Evolutionary conservation across 345 rosid species (phyloP).

Genomic region (Hypericum perforatum): DNA sequence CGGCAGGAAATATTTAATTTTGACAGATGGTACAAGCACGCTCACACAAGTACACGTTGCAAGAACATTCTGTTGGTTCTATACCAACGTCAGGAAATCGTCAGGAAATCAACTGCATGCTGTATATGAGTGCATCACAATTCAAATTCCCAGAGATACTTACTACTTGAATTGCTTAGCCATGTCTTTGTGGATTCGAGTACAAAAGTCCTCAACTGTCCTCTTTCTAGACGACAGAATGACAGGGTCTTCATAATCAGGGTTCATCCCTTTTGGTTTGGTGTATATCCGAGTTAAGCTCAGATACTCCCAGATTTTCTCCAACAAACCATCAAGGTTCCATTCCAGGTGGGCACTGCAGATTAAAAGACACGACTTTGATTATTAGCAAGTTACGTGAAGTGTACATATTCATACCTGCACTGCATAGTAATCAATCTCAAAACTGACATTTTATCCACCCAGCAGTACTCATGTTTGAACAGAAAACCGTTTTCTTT

Average conservation of each 20-base stretch:
- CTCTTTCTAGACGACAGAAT: conserved; percentile 78
- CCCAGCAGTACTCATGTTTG: no score
- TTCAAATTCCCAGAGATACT: conserved; percentile 21
- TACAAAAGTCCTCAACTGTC: conserved; percentile 87
- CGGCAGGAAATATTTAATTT: no score
- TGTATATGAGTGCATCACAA: no score
- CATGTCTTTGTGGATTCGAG: conserved; percentile 89
- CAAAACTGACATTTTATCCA: no score
- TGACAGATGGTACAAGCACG: no score
- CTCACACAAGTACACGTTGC: no score
- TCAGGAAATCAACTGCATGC: no score
- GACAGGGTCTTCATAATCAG: conserved; percentile 95
- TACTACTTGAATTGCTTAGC: conserved; percentile 85
- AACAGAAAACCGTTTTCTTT: no score
- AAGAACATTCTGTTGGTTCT: no score
- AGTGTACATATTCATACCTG: neutral
- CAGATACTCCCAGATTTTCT: conserved; percentile 91
- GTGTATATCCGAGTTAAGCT: conserved; percentile 86
- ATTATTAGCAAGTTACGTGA: no score
- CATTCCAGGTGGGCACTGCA: conserved; percentile 92
- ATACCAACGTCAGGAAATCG: no score
- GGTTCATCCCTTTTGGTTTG: conserved; percentile 93
- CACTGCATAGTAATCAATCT: neutral
- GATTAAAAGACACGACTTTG: neutral
- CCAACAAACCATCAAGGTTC: conserved; percentile 91